A percentile compares a stretch with the other conserved stretches of the same genome.
phyloP scores from a whole-genome alignment of 2,329 filamentous ascomycete genomes.

The Cercospora sojina region DNA sequence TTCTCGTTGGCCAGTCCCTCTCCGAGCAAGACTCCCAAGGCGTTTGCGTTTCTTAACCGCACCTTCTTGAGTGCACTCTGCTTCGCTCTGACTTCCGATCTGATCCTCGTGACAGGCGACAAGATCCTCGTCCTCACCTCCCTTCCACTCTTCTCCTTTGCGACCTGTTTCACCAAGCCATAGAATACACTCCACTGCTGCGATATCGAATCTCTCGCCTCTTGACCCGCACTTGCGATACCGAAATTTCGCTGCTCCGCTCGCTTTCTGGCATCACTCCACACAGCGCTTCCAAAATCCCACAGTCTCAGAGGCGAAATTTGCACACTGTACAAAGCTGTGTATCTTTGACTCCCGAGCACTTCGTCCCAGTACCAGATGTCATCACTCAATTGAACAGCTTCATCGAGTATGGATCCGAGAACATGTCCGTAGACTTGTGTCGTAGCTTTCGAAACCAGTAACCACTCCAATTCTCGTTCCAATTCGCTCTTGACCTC shows the following conservation, averaged over 20 bases:
- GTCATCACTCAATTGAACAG: slow-evolving; percentile 78
- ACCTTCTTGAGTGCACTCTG: slow-evolving; percentile 69
- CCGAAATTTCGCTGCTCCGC: slow-evolving; percentile 29
- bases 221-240: slow-evolving; percentile 30
- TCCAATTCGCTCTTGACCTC: slow-evolving; percentile 54
- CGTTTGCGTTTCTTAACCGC: slow-evolving; percentile 78
- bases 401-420: slow-evolving; percentile 75
- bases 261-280: slow-evolving; percentile 56
- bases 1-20: slow-evolving; percentile 68
- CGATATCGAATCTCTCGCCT: slow-evolving; percentile 35
- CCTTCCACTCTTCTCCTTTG: slow-evolving; percentile 68
- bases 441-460: slow-evolving; percentile 87
- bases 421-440: slow-evolving; percentile 83
- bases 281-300: slow-evolving; percentile 69
- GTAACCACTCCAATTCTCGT: slow-evolving; percentile 82
- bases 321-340: slow-evolving; percentile 80
- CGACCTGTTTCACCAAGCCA: slow-evolving; percentile 70
- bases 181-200: slow-evolving; percentile 62
- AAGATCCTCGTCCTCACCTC: slow-evolving; percentile 71
- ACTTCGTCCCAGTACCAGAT: slow-evolving; percentile 96
- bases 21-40: slow-evolving; percentile 81
- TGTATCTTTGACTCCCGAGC: slow-evolving; percentile 72
- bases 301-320: slow-evolving; percentile 76
- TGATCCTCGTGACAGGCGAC: slow-evolving; percentile 73
- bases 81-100: slow-evolving; percentile 73